Evolutionary conservation across 441 rosid species (phyloP).

Genomic region (Erysimum cheiri): DNA sequence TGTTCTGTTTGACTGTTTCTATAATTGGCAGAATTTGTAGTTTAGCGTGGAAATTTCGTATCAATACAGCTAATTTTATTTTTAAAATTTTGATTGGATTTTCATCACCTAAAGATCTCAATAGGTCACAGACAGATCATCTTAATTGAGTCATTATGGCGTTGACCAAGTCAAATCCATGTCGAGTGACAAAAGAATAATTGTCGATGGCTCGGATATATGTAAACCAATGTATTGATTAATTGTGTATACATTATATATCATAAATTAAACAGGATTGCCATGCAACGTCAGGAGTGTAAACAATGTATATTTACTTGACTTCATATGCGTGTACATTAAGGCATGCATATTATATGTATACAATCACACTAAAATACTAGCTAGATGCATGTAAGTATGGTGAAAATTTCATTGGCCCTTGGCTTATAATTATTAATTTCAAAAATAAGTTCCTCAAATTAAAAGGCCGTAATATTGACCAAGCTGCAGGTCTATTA

Average conservation of each 20-base stretch:
- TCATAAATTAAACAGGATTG: neutral
- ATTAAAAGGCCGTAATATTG: slow-evolving; percentile 28
- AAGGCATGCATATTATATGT: slow-evolving; percentile 6
- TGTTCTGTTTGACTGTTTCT: too few species aligned
- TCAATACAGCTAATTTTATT: too few species aligned
- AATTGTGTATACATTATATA: neutral
- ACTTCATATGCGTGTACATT: slow-evolving; percentile 25
- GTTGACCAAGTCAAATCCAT: too few species aligned
- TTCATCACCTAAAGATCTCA: too few species aligned
- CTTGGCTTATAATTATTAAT: slow-evolving; percentile 12
- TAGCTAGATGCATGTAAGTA: slow-evolving; percentile 2
- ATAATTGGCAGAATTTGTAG: too few species aligned
- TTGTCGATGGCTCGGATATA: too few species aligned
- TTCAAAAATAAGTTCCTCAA: slow-evolving; percentile 10
- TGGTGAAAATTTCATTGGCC: slow-evolving; percentile 22
- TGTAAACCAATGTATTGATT: neutral
- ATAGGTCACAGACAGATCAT: too few species aligned
- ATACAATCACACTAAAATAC: slow-evolving; percentile 8
- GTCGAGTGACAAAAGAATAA: too few species aligned
- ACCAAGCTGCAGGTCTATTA: slow-evolving; percentile 8
- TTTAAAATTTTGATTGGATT: too few species aligned
- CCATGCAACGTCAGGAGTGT: slow-evolving; percentile 30
- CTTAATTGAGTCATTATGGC: too few species aligned
- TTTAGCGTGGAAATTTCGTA: too few species aligned
- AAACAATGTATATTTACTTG: slow-evolving; percentile 13